Base-by-base conservation (phyloP, 345 rosid species). In the Pistacia vera region DNA sequence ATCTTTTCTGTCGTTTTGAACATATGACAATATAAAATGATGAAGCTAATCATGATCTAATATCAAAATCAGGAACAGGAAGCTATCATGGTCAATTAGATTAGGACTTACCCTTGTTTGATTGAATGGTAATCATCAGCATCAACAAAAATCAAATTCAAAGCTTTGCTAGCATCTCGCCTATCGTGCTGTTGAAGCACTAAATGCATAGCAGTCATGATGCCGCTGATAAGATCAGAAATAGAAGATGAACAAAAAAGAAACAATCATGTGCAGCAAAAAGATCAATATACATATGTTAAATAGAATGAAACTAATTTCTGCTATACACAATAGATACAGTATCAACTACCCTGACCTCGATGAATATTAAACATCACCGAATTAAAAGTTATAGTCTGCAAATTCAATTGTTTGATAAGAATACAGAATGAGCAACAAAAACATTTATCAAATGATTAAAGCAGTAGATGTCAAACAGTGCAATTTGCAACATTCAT, bases 101-200 rank as follows among this genome's bases (percentile, higher is more conserved):
- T 28, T 8, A 17, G 9, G 62, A 38, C 35, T 59, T 83, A 92
- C 99, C 98, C 86, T 85, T 86, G 83, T 96, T 93, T 11, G 95
- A 82, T 55, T 49, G n/a, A n/a, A n/a, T n/a, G n/a, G n/a, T n/a
- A 93, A 7, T 79, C 77, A 73, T 90, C n/a, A n/a, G n/a, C n/a
- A n/a, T n/a, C n/a, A n/a, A n/a, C n/a, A n/a, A n/a, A n/a, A n/a
- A n/a, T n/a, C n/a, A n/a, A 87, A 35, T 84, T 81, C 67, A 92
- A 70, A 78, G 33, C 33, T 30, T 30, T 30, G 33, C 33, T 30
- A 30, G 33, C 33, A 86, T 71, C 30, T 81, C 77, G 33, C 97
- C 97, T 70, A 90, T 81, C 56, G 97, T 95, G 25, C 98, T 93
- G 82, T 83, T 76, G 63, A 71, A 69, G 17, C 48, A 74, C 46